phyloP scores from a whole-genome alignment of 2,329 filamentous ascomycete genomes.

The Pestalotiopsis sp. region DNA sequence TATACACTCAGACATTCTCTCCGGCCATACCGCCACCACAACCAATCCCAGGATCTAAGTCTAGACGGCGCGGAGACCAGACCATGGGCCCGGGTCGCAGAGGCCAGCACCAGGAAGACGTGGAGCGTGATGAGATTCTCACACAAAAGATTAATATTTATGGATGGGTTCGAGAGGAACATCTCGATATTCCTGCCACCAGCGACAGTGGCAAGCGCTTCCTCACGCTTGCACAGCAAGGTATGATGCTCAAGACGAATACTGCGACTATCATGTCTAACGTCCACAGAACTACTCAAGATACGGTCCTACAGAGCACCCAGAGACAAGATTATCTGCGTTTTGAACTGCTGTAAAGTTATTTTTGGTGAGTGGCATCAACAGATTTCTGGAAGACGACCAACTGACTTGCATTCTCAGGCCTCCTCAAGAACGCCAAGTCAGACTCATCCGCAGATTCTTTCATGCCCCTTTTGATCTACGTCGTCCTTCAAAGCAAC shows the following conservation, averaged over 20 bases:
- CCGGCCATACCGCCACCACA: slow-evolving; percentile 86
- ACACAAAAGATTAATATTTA: slow-evolving; percentile 97
- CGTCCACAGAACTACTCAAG: slow-evolving; percentile 79
- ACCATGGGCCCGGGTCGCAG: slow-evolving; percentile 79
- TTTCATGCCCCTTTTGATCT: slow-evolving; percentile 93
- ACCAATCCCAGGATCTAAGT: slow-evolving; percentile 68
- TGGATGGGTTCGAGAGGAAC: slow-evolving; percentile 89
- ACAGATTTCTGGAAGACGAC: neutral
- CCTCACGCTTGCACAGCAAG: slow-evolving; percentile 84
- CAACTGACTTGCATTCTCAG: slow-evolving; percentile 40
- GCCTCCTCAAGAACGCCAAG: slow-evolving; percentile 87
- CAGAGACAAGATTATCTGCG: slow-evolving; percentile 96
- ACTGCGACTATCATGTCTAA: slow-evolving; percentile 14
- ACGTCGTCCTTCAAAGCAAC: slow-evolving; percentile 91
- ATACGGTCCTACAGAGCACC: slow-evolving; percentile 98
- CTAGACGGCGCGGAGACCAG: slow-evolving; percentile 69
- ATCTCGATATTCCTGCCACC: slow-evolving; percentile 87
- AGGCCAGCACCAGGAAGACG: slow-evolving; percentile 97
- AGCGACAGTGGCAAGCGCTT: slow-evolving; percentile 88
- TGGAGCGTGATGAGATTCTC: slow-evolving; percentile 93
- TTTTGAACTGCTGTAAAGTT: slow-evolving; percentile 98
- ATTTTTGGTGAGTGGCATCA: slow-evolving; percentile 74
- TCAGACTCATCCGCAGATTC: slow-evolving; percentile 94
- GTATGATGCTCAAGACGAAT: slow-evolving; percentile 40
- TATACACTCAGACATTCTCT: slow-evolving; percentile 96